phyloP scores from a whole-genome alignment of 257 asterid species.

The Primulina tabacum region DNA sequence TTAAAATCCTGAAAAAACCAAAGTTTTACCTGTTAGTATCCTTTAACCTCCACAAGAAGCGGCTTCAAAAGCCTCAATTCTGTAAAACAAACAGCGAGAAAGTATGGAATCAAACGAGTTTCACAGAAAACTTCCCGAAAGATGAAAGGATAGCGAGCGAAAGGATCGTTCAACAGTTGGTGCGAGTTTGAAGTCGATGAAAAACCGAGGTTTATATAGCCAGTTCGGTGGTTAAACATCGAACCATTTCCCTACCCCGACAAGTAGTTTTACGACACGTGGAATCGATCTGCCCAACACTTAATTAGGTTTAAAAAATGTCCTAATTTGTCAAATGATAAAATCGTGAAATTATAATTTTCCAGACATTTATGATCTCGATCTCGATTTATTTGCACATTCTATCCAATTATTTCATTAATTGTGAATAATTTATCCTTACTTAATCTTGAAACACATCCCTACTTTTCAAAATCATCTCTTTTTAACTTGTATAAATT shows the following conservation, averaged over 20 bases:
- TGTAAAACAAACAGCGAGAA: not conserved
- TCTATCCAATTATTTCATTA: too few relatives aligned
- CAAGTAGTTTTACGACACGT: constrained; percentile 34
- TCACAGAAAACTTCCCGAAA: constrained; percentile 36
- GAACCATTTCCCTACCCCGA: constrained; percentile 23
- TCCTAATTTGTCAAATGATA: too few relatives aligned
- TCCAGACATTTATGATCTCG: too few relatives aligned
- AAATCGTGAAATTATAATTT: too few relatives aligned
- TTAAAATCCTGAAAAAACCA: not conserved
- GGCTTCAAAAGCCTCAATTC: constrained; percentile 21
- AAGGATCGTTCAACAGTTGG: constrained; percentile 21
- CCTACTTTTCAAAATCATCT: too few relatives aligned
- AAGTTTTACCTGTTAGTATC: constrained; percentile 22
- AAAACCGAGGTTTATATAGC: constrained; percentile 34
- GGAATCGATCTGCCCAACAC: not conserved
- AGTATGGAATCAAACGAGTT: not conserved
- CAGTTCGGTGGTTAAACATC: constrained; percentile 19
- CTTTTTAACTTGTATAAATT: too few relatives aligned
- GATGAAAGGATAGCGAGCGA: constrained; percentile 18
- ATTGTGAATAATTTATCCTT: too few relatives aligned
- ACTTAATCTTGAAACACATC: too few relatives aligned
- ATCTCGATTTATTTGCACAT: too few relatives aligned
- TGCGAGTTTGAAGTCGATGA: constrained; percentile 26
- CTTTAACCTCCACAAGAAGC: constrained; percentile 18
- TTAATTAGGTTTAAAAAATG: too few relatives aligned